phyloP scores from a whole-genome alignment of 2,329 filamentous ascomycete species.

The Alternaria arbusti region DNA sequence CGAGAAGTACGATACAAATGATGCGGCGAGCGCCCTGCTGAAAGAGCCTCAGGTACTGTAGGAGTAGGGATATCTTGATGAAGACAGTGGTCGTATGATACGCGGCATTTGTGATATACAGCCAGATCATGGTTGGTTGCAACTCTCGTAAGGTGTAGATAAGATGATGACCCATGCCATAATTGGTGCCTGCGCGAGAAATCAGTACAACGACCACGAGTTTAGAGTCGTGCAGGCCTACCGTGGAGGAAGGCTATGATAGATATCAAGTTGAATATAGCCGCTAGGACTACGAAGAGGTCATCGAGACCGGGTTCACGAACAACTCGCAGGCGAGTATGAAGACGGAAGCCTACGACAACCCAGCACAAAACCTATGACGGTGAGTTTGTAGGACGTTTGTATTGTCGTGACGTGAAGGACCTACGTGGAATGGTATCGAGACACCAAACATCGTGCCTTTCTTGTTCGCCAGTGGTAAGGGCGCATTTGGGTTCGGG shows the following conservation, averaged over 20 bases:
- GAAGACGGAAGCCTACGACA: constrained; percentile 34
- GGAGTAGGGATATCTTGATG: constrained; percentile 44
- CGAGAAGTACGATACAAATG: constrained; percentile 21
- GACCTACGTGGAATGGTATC: constrained; percentile 36
- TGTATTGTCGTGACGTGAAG: not conserved
- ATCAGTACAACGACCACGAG: constrained; percentile 2
- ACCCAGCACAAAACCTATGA: constrained; percentile 32
- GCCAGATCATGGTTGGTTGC: constrained; percentile 23
- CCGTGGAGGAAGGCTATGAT: constrained; percentile 28
- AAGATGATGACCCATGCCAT: constrained; percentile 42
- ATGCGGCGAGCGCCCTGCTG: constrained; percentile 23
- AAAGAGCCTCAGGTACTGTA: constrained; percentile 45
- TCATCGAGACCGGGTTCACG: constrained; percentile 45
- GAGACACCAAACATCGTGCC: constrained; percentile 34
- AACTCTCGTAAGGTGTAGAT: constrained; percentile 20
- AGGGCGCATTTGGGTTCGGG: constrained; percentile 30
- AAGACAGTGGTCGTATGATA: constrained; percentile 38
- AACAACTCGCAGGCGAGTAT: constrained; percentile 33
- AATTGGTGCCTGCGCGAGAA: constrained; percentile 22
- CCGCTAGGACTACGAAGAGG: constrained; percentile 38
- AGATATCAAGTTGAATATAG: constrained; percentile 28
- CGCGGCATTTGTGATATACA: constrained; percentile 34
- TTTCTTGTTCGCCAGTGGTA: constrained; percentile 29
- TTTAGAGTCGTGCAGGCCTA: constrained; percentile 1
- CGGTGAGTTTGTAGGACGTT: constrained; percentile 7